Evolutionary conservation across 2,329 filamentous ascomycete genomes (phyloP).

Genomic region (Pseudomassariella vexata): DNA sequence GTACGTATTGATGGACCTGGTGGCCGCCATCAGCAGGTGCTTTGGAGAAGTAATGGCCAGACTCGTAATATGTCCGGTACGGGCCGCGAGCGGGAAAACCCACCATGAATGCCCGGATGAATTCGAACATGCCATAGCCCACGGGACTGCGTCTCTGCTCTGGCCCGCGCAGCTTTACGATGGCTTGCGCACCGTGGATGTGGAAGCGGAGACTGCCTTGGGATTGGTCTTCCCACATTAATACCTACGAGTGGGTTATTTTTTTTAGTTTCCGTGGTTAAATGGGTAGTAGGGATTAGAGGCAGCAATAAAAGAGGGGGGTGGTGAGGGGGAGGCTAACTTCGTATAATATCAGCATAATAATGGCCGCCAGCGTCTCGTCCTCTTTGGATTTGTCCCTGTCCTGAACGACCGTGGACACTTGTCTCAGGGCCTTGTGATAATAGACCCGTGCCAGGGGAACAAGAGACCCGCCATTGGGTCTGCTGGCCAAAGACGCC

Average conservation of each 20-base stretch:
- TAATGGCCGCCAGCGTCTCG: not conserved
- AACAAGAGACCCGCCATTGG: not conserved
- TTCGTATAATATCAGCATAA: not conserved
- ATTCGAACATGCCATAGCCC: not conserved
- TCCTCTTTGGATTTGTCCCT: not conserved
- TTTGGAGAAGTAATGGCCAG: not conserved
- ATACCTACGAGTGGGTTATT: too few relatives aligned
- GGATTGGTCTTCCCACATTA: not conserved
- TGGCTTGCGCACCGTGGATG: not conserved
- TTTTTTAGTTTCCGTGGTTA: too few relatives aligned
- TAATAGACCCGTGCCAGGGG: not conserved
- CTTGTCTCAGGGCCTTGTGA: not conserved
- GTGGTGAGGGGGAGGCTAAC: not conserved
- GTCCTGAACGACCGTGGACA: not conserved
- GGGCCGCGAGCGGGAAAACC: too few relatives aligned
- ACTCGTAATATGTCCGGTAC: too few relatives aligned
- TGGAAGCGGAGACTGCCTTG: not conserved
- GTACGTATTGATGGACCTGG: not conserved
- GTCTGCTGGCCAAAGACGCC: not conserved
- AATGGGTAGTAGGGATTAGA: not conserved
- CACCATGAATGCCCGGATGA: slow-evolving; percentile 1
- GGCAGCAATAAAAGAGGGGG: not conserved
- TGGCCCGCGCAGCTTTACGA: not conserved
- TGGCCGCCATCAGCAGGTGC: not conserved
- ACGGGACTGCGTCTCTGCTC: not conserved